Evolutionary conservation across 306 rosid genomes (phyloP).

Genomic region (Inga laurina): DNA sequence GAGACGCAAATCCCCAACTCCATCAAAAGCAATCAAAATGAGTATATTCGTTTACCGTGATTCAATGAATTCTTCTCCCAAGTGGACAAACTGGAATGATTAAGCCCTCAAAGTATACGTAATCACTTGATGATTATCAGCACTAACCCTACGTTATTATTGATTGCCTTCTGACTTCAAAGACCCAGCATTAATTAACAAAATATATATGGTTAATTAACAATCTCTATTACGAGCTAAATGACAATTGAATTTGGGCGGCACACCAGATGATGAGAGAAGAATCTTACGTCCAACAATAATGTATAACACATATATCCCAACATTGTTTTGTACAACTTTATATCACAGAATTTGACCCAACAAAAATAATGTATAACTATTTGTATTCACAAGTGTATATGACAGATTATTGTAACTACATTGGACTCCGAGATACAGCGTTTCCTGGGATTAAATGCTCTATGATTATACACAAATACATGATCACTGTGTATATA

Average conservation of each 20-base stretch:
- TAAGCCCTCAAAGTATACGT: conserved; percentile 31
- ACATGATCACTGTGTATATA: conserved; percentile 32
- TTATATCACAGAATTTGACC: conserved; percentile 9
- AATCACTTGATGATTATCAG: conserved; percentile 3
- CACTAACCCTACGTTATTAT: conserved; percentile 7
- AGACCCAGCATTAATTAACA: not conserved
- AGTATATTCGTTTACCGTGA: conserved; percentile 22
- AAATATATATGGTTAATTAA: not conserved
- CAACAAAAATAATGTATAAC: conserved; percentile 15
- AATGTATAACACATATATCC: not conserved
- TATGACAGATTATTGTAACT: conserved; percentile 15
- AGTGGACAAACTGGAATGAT: conserved; percentile 44
- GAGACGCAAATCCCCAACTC: conserved; percentile 22
- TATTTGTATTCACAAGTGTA: conserved; percentile 28
- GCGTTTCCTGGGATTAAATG: conserved; percentile 16
- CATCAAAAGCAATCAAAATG: conserved; percentile 32
- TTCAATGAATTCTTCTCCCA: conserved; percentile 25
- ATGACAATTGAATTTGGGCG: not conserved
- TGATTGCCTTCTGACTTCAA: not conserved
- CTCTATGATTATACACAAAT: conserved; percentile 30
- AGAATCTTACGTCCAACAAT: not conserved
- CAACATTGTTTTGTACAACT: conserved; percentile 38
- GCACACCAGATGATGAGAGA: not conserved
- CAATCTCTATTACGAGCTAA: not conserved
- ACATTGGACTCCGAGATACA: conserved; percentile 14